phyloP scores from a whole-genome alignment of 1,284 basidiomycete species.

The Boletus subluridellus region DNA sequence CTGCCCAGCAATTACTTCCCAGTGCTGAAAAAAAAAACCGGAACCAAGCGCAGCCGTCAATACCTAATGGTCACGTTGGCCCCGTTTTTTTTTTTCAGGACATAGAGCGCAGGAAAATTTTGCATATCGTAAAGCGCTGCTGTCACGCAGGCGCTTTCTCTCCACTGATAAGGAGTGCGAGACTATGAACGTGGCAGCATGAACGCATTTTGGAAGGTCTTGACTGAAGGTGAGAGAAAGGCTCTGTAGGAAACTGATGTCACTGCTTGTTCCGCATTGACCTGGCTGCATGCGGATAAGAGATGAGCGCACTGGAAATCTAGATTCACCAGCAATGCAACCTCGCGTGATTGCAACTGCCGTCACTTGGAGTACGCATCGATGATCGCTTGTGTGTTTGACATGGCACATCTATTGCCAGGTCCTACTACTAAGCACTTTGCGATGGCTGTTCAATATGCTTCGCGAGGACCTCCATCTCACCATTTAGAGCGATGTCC shows the following conservation, averaged over 20 bases:
- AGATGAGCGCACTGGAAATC: background rate
- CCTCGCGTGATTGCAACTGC: slow-evolving; percentile 7
- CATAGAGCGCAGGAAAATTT: slow-evolving; percentile 26
- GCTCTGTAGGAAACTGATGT: background rate
- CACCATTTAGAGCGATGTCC: slow-evolving; percentile 6
- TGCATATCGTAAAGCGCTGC: slow-evolving; percentile 20
- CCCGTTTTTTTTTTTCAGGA: slow-evolving; percentile 4
- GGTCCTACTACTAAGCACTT: background rate
- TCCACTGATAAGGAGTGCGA: slow-evolving; percentile 15
- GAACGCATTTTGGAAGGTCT: background rate
- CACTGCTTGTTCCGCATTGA: background rate
- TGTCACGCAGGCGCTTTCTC: slow-evolving; percentile 16
- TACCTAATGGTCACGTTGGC: slow-evolving; percentile 21
- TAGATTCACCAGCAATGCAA: slow-evolving; percentile 3
- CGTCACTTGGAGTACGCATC: slow-evolving; percentile 11
- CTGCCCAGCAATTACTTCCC: slow-evolving; percentile 1
- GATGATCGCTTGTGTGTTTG: slow-evolving; percentile 10
- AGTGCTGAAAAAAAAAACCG: slow-evolving; percentile 4
- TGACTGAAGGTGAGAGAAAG: slow-evolving; percentile 10
- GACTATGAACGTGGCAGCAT: slow-evolving; percentile 25
- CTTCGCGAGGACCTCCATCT: background rate
- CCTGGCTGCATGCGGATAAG: background rate
- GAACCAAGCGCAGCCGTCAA: slow-evolving; percentile 14
- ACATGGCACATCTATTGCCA: slow-evolving; percentile 7
- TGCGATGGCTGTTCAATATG: background rate